phyloP scores from a whole-genome alignment of 768 basidiomycete genomes.

The Neoboletus subvelutipes region DNA sequence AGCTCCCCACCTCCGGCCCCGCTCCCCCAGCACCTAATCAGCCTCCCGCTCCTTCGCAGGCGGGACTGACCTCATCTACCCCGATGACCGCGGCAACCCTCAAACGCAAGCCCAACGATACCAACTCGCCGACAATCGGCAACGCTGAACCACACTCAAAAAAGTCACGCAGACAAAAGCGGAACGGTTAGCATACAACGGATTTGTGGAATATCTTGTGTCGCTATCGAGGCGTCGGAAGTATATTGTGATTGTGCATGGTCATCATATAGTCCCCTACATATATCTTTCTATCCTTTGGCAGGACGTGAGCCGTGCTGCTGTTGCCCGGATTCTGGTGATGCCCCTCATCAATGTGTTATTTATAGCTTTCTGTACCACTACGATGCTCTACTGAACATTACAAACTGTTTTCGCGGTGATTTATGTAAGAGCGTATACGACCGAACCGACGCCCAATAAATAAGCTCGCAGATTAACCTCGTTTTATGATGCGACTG shows the following conservation, averaged over 20 bases:
- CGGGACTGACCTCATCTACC: constrained; percentile 44
- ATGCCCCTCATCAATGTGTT: constrained; percentile 28
- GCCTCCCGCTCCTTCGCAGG: constrained; percentile 40
- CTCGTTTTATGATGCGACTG: neutral
- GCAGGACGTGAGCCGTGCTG: constrained; percentile 24
- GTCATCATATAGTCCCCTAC: constrained; percentile 18
- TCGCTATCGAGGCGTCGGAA: constrained; percentile 31
- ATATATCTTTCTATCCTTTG: constrained; percentile 32
- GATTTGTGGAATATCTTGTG: constrained; percentile 36
- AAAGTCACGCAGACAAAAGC: constrained; percentile 57
- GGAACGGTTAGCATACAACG: constrained; percentile 45
- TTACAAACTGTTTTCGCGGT: constrained; percentile 16
- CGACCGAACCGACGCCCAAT: constrained; percentile 1
- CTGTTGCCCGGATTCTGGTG: constrained; percentile 28
- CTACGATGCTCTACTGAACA: constrained; percentile 25
- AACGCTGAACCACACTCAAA: constrained; percentile 46
- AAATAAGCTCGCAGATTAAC: constrained; percentile 21
- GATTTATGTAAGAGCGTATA: neutral
- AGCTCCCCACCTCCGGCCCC: constrained; percentile 48
- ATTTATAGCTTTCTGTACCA: constrained; percentile 39
- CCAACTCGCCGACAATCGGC: constrained; percentile 52
- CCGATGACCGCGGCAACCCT: constrained; percentile 49
- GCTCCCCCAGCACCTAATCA: constrained; percentile 41
- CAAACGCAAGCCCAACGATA: constrained; percentile 53
- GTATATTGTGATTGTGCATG: constrained; percentile 30